These are phyloP conservation scores for Capronia coronata DNA, from an alignment of 2,329 filamentous ascomycete genomes.

Conservation along the genomic window DNA sequence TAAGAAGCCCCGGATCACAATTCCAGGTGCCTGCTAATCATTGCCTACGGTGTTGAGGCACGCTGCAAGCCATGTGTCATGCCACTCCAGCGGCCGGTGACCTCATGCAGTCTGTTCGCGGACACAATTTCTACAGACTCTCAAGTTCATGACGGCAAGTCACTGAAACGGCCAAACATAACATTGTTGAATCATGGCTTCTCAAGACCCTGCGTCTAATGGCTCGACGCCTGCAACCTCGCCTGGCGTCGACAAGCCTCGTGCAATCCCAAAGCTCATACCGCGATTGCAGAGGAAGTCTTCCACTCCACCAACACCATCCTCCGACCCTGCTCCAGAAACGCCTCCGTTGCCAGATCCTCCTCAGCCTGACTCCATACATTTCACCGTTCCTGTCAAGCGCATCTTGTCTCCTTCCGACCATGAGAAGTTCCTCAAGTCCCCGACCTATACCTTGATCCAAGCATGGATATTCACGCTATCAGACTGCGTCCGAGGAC, in stretches of 20 bases:
- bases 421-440: conserved; percentile 72
- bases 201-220: background rate
- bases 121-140: background rate
- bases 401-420: conserved; percentile 77
- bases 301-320: conserved; percentile 24
- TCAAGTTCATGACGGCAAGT: background rate
- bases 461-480: conserved; percentile 80
- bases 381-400: conserved; percentile 62
- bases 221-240: background rate
- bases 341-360: conserved; percentile 68
- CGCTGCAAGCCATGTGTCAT: background rate
- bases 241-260: background rate
- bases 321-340: conserved; percentile 57
- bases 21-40: no score
- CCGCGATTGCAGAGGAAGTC: conserved; percentile 33
- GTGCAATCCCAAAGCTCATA: conserved; percentile 24
- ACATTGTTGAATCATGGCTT: background rate
- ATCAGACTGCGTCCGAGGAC: conserved; percentile 70
- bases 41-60: no score
- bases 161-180: background rate
- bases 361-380: conserved; percentile 54
- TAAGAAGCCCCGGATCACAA: no score
- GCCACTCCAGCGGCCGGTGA: background rate
- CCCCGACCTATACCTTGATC: conserved; percentile 68
- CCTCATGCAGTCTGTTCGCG: background rate